Conservation (phyloP, 768 basidiomycete species). For the Suillus cothurnatus region DNA sequence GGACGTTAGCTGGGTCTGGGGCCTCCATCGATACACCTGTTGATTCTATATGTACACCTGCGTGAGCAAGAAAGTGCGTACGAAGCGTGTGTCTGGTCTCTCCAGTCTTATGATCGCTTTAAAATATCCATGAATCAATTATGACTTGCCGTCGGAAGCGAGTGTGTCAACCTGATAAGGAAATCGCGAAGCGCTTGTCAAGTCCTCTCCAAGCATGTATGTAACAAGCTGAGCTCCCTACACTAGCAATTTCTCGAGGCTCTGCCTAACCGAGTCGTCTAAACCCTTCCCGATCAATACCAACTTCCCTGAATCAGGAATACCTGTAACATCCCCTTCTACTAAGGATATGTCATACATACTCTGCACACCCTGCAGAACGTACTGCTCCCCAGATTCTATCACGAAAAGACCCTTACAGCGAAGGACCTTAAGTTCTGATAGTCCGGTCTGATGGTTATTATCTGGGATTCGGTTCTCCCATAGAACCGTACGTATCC, state of each 20-base stretch:
- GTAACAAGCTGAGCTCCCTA: neutral
- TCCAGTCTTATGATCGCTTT: neutral
- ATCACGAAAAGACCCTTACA: constrained; percentile 83
- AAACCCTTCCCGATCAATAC: constrained; percentile 89
- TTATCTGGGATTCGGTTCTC: constrained; percentile 55
- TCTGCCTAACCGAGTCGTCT: constrained; percentile 53
- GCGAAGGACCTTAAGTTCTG: constrained; percentile 65
- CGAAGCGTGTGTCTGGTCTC: neutral
- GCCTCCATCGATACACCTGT: constrained; percentile 12
- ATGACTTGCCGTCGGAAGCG: constrained; percentile 9
- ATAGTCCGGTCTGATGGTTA: constrained; percentile 14
- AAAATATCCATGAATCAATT: neutral
- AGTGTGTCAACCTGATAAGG: neutral
- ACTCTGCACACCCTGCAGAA: constrained; percentile 90
- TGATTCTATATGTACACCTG: neutral
- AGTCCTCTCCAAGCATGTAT: neutral
- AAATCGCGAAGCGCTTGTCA: neutral
- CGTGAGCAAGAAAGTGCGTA: neutral
- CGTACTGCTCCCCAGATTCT: constrained; percentile 56
- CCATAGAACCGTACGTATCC: constrained; percentile 86
- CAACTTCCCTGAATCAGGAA: constrained; percentile 72
- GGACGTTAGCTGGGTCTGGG: constrained; percentile 49
- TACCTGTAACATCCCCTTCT: constrained; percentile 41
- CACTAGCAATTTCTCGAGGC: constrained; percentile 41
- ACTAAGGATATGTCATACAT: constrained; percentile 79